phyloP scores from a whole-genome alignment of 2,329 filamentous ascomycete genomes.

The Pyrenochaeta sp. region DNA sequence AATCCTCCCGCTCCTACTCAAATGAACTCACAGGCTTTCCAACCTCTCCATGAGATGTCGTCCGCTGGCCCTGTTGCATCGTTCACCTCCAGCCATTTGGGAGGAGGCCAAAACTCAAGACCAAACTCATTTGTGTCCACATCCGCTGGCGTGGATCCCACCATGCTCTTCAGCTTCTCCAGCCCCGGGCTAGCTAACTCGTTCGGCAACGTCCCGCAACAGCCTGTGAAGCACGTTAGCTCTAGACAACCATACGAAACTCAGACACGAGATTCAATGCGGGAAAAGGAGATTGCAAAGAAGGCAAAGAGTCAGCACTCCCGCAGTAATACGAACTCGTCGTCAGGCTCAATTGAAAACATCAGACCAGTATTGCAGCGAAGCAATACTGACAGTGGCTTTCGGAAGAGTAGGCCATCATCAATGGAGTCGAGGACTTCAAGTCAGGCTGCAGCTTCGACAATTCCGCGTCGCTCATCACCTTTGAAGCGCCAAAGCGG shows the following conservation, averaged over 20 bases:
- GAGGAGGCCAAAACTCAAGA: slow-evolving; percentile 28
- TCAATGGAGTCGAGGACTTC: slow-evolving; percentile 42
- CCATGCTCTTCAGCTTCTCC: slow-evolving; percentile 55
- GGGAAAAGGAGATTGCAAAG: slow-evolving; percentile 45
- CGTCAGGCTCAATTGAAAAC: slow-evolving; percentile 45
- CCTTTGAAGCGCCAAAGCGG: slow-evolving; percentile 57
- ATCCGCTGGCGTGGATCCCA: slow-evolving; percentile 57
- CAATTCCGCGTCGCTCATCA: slow-evolving; percentile 55
- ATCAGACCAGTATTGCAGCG: slow-evolving; percentile 50
- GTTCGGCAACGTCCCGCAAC: slow-evolving; percentile 37
- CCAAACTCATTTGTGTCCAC: slow-evolving; percentile 46
- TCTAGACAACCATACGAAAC: slow-evolving; percentile 52
- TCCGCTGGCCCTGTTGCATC: slow-evolving; percentile 33
- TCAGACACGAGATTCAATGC: slow-evolving; percentile 42
- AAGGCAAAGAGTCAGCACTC: slow-evolving; percentile 47
- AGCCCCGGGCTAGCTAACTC: slow-evolving; percentile 36
- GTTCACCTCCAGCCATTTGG: slow-evolving; percentile 30
- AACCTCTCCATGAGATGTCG: slow-evolving; percentile 39
- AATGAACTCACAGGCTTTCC: slow-evolving; percentile 47
- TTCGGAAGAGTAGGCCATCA: slow-evolving; percentile 37
- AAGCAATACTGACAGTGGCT: slow-evolving; percentile 58
- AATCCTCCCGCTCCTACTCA: slow-evolving; percentile 36
- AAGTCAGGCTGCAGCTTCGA: slow-evolving; percentile 25
- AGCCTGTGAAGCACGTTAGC: slow-evolving; percentile 18
- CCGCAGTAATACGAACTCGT: slow-evolving; percentile 52